phyloP scores from a whole-genome alignment of 164 flowering plant genomes.

The Vitis riparia region DNA sequence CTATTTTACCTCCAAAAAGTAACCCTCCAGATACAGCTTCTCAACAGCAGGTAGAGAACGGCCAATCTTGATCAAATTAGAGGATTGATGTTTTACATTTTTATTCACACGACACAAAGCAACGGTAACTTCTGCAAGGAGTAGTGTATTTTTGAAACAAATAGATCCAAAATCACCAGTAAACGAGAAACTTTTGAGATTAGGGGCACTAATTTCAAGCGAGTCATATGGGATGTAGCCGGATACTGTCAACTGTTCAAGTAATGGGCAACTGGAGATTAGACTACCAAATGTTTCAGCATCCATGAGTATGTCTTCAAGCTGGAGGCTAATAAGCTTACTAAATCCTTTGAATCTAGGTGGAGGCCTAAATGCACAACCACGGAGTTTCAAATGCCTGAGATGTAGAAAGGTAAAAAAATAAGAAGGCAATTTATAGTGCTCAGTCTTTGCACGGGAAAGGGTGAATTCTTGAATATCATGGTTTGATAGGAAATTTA shows the following conservation, averaged over 20 bases:
- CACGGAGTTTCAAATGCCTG: not conserved
- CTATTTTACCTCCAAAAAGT: not conserved
- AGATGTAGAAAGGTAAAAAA: not conserved
- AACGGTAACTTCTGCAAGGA: not conserved
- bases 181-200: conserved; percentile 6
- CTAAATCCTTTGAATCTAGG: not conserved
- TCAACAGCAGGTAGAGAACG: not conserved
- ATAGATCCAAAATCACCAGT: not conserved
- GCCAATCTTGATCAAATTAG: not conserved
- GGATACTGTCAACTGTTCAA: conserved; percentile 14
- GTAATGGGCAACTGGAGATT: conserved; percentile 11
- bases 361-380: not conserved
- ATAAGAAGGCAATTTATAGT: not conserved
- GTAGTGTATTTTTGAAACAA: not conserved
- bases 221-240: not conserved
- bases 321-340: not conserved
- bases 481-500: conserved; percentile 8
- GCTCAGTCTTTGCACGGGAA: too few species aligned
- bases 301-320: too few species aligned
- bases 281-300: too few species aligned
- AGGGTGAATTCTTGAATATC: conserved; percentile 12
- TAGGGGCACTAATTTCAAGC: conserved; percentile 17
- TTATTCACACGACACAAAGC: not conserved
- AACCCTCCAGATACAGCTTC: not conserved
- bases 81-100: not conserved